Base-by-base conservation (phyloP, 2,329 filamentous ascomycete species). In the Aspergillus pseudonomiae region DNA sequence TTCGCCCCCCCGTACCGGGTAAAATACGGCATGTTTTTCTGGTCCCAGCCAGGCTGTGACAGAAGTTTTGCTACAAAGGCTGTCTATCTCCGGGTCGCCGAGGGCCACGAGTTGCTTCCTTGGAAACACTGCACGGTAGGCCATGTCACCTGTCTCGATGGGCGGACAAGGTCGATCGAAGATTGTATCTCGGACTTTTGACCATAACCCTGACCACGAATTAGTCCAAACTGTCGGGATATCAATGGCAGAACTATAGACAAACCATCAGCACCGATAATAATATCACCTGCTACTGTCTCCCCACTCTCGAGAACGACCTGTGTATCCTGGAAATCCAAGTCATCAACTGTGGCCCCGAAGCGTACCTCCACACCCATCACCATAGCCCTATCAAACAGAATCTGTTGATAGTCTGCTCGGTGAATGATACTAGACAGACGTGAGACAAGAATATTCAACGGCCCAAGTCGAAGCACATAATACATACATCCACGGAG, bases 41-140 rank as follows among this genome's bases (percentile, higher is more conserved):
- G 88, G 86, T 0, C 89, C 89, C 2, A 88, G 79, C 88, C 88
- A 91, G 70, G 87, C 86, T 58, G 86, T 82, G 7, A 84, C 80
- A 0, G 77, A 77, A 0, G 82, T 81, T 0, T 81, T 80, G 1
- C 74, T 68, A 1, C 89, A 82, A 76, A 85, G 85, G 0, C 59
- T 32, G 2, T 60, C 30, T 3, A 68, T 41, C 4, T 59, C 30
- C 0, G 43, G 7, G 19, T 82, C 77, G 11, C 77, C 73, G 1
- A 90, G 71, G 0, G 79, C 74, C 1, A 88, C 77, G 14, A 87
- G 78, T 7, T 84, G 78, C 0, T 83, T 67, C 0, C 77, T 73
- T 12, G 52, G 53, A 2, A 90, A 78, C 0, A 87, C 83, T 11
- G 89, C 83, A 1, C 88, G 80, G 68, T 89, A 91, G 0, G 88